Percentiles rank a stretch among this genome's conserved stretches.
These are phyloP conservation scores for Torrubiellomyces zombiae DNA, from an alignment of 2,329 filamentous ascomycete species.

Conservation along the genomic window DNA sequence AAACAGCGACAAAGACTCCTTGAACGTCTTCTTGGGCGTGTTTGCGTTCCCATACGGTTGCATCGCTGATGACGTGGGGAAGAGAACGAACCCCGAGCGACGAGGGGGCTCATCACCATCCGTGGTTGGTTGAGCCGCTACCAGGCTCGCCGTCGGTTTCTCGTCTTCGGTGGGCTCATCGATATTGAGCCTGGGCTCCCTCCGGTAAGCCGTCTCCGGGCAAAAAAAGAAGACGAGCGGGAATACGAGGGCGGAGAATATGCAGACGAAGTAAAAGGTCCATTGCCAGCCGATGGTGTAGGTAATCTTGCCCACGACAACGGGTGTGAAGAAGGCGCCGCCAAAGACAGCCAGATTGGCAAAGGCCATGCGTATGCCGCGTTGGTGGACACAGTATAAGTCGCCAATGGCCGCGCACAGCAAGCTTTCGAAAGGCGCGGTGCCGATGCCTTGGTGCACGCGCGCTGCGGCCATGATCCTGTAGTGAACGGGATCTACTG, in stretches of 20 bases:
- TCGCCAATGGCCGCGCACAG: slow-evolving; percentile 84
- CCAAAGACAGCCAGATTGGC: slow-evolving; percentile 41
- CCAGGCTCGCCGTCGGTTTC: slow-evolving; percentile 3
- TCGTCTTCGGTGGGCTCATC: slow-evolving; percentile 17
- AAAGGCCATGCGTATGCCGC: slow-evolving; percentile 77
- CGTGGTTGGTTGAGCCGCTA: too few species aligned
- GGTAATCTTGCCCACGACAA: slow-evolving; percentile 81
- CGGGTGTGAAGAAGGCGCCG: slow-evolving; percentile 53
- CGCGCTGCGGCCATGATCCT: slow-evolving; percentile 59
- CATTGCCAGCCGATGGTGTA: slow-evolving; percentile 62
- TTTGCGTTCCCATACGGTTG: slow-evolving; percentile 17
- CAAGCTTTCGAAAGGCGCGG: slow-evolving; percentile 78
- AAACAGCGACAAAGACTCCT: slow-evolving; percentile 49
- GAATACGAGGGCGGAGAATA: slow-evolving; percentile 57
- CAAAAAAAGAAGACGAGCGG: slow-evolving; percentile 61
- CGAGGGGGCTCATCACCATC: slow-evolving; percentile 4
- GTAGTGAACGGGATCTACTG: slow-evolving; percentile 39
- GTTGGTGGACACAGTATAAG: slow-evolving; percentile 73
- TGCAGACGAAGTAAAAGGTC: slow-evolving; percentile 78
- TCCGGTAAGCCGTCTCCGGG: slow-evolving; percentile 67
- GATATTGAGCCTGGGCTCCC: slow-evolving; percentile 49
- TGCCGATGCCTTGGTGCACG: slow-evolving; percentile 70
- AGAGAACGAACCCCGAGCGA: slow-evolving; percentile 12
- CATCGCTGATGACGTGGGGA: slow-evolving; percentile 15
- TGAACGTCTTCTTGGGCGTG: slow-evolving; percentile 39